phyloP scores from a whole-genome alignment of 1,284 basidiomycete species.

The Microbotryum lychnidis-dioicae region DNA sequence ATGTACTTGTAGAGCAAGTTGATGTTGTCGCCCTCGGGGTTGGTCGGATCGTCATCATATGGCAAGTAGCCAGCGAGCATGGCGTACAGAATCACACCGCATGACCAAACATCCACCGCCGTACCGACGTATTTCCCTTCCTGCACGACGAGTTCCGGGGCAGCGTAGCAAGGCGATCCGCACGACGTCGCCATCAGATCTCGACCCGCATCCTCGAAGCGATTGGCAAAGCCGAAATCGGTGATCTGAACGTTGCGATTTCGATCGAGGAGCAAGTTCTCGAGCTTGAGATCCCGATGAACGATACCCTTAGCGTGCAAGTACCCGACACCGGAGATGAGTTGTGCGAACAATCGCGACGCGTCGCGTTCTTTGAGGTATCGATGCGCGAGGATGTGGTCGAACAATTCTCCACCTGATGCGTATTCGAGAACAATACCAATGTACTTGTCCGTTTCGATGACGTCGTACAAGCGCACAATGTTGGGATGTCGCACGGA shows the following conservation, averaged over 20 bases:
- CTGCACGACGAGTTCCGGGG: slow-evolving; percentile 95
- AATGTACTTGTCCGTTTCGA: slow-evolving; percentile 99
- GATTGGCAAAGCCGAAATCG: slow-evolving; percentile 98
- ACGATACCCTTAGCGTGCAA: slow-evolving; percentile 99
- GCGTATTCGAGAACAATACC: slow-evolving; percentile 99
- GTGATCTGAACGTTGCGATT: slow-evolving; percentile 92
- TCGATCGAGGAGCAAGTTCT: slow-evolving; percentile 93
- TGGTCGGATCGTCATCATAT: slow-evolving; percentile 98
- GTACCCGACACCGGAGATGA: slow-evolving; percentile 97
- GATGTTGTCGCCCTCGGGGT: slow-evolving; percentile 99
- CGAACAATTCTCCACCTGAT: slow-evolving; percentile 91
- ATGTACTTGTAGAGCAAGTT: slow-evolving; percentile 99
- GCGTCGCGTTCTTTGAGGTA: slow-evolving; percentile 94
- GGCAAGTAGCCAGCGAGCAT: slow-evolving; percentile 99
- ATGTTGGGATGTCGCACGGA: slow-evolving; percentile 96
- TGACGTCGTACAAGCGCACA: slow-evolving; percentile 94
- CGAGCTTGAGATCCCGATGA: slow-evolving; percentile 97
- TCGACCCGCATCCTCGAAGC: slow-evolving; percentile 76
- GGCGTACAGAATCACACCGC: slow-evolving; percentile 97
- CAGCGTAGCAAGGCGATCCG: slow-evolving; percentile 95
- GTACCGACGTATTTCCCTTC: slow-evolving; percentile 96
- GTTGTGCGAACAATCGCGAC: slow-evolving; percentile 91
- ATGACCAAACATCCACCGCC: slow-evolving; percentile 99
- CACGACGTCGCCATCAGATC: slow-evolving; percentile 99
- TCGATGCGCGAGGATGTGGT: slow-evolving; percentile 96